Evolutionary conservation across 768 basidiomycete species (phyloP).

Genomic region (Hericium erinaceus): DNA sequence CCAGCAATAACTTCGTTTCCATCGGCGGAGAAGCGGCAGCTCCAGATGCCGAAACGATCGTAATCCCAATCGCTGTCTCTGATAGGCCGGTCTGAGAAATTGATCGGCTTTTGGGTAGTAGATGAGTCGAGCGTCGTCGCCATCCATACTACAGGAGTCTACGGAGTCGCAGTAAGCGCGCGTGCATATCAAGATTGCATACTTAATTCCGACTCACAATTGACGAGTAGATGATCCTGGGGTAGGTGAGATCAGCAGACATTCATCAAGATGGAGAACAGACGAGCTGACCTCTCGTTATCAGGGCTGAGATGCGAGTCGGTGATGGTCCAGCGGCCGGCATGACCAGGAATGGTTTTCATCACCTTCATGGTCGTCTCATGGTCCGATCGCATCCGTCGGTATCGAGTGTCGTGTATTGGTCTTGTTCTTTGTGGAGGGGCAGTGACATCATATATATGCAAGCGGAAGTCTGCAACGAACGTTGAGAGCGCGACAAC

Average conservation of each 20-base stretch:
- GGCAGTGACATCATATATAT: slow-evolving; percentile 74
- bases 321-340: slow-evolving; percentile 89
- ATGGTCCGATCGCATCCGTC: slow-evolving; percentile 28
- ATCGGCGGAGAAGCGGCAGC: slow-evolving; percentile 92
- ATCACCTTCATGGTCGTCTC: slow-evolving; percentile 38
- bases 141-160: slow-evolving; percentile 71
- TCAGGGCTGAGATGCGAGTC: slow-evolving; percentile 87
- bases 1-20: slow-evolving; percentile 94
- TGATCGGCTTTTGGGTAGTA: slow-evolving; percentile 53
- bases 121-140: slow-evolving; percentile 59
- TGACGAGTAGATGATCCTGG: slow-evolving; percentile 86
- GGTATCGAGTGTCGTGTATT: not conserved
- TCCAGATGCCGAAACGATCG: slow-evolving; percentile 72
- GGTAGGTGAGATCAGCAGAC: not conserved
- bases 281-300: slow-evolving; percentile 58
- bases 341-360: slow-evolving; percentile 65
- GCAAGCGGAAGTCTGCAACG: slow-evolving; percentile 69
- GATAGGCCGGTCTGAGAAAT: slow-evolving; percentile 23
- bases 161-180: slow-evolving; percentile 5
- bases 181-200: not conserved
- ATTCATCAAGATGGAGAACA: not conserved
- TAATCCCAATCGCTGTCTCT: slow-evolving; percentile 25
- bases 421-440: slow-evolving; percentile 24
- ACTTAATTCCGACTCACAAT: slow-evolving; percentile 42
- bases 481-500: not conserved